These are phyloP conservation scores for Kazachstania bromeliacearum DNA, from an alignment of 805 yeast genomes.

Conservation along the genomic window DNA sequence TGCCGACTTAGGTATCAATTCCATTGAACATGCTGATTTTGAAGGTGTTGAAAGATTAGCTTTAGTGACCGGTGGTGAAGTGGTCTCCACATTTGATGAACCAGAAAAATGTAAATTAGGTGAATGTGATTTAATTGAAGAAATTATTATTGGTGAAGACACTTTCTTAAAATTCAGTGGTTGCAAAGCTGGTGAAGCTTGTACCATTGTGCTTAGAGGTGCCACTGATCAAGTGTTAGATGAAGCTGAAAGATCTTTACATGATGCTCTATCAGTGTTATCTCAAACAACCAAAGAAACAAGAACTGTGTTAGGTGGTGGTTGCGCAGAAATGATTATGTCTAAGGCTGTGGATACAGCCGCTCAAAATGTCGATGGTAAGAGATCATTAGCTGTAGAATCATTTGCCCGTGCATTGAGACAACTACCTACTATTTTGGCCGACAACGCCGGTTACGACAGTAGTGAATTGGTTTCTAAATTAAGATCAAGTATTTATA, in stretches of 20 bases:
- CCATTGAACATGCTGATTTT: constrained; percentile 96
- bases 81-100: constrained; percentile 88
- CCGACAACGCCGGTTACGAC: constrained; percentile 96
- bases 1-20: constrained; percentile 75
- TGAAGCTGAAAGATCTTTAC: constrained; percentile 94
- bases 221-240: constrained; percentile 95
- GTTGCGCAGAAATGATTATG: constrained; percentile 94
- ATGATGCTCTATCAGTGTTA: constrained; percentile 90
- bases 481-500: constrained; percentile 73
- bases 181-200: constrained; percentile 89
- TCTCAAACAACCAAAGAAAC: constrained; percentile 92
- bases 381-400: constrained; percentile 88
- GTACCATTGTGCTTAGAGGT: constrained; percentile 91
- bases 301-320: constrained; percentile 88
- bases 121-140: constrained; percentile 82
- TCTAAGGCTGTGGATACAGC: constrained; percentile 90
- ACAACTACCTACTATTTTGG: constrained; percentile 89
- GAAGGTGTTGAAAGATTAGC: constrained; percentile 97
- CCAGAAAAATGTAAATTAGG: constrained; percentile 85
- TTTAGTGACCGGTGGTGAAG: constrained; percentile 96
- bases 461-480: constrained; percentile 86
- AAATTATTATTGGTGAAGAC: constrained; percentile 87
- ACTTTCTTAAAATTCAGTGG: constrained; percentile 89
- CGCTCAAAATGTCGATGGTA: constrained; percentile 88
- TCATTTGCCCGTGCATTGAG: constrained; percentile 90